A percentile compares a stretch with the other conserved stretches of the same genome.
phyloP scores from a whole-genome alignment of 441 rosid genomes.

The Arabidopsis hybrid region DNA sequence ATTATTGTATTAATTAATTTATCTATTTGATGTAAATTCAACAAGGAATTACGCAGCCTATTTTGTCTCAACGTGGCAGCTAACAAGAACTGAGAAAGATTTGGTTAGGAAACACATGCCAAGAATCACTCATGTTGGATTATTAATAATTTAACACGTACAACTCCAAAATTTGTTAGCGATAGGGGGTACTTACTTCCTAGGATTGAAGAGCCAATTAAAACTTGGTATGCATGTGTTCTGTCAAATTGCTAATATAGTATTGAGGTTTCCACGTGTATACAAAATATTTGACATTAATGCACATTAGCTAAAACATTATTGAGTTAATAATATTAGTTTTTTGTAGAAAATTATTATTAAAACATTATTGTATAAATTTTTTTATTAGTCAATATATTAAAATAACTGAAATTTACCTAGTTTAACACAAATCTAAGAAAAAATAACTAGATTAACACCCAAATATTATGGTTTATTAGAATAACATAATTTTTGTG shows the following conservation, averaged over 20 bases:
- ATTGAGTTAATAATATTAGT: not conserved
- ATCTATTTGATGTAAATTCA: not conserved
- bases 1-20: not conserved
- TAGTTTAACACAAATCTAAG: too few relatives aligned
- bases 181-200: conserved; percentile 30
- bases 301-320: conserved; percentile 17
- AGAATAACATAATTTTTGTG: too few relatives aligned
- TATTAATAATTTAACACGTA: conserved; percentile 12
- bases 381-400: too few relatives aligned
- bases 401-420: too few relatives aligned
- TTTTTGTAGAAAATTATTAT: too few relatives aligned
- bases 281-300: conserved; percentile 17
- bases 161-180: not conserved
- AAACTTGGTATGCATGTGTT: not conserved
- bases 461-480: too few relatives aligned
- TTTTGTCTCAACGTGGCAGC: conserved; percentile 30
- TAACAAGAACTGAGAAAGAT: conserved; percentile 34
- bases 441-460: too few relatives aligned
- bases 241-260: not conserved
- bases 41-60: conserved; percentile 12
- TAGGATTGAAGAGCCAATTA: conserved; percentile 37
- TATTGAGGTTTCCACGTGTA: conserved; percentile 21
- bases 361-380: too few relatives aligned
- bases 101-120: conserved; percentile 37
- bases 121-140: conserved; percentile 35